Percentiles rank a stretch among this genome's conserved stretches.
Conservation (phyloP, 2,329 filamentous ascomycete species). For the Alternaria burnsii region DNA sequence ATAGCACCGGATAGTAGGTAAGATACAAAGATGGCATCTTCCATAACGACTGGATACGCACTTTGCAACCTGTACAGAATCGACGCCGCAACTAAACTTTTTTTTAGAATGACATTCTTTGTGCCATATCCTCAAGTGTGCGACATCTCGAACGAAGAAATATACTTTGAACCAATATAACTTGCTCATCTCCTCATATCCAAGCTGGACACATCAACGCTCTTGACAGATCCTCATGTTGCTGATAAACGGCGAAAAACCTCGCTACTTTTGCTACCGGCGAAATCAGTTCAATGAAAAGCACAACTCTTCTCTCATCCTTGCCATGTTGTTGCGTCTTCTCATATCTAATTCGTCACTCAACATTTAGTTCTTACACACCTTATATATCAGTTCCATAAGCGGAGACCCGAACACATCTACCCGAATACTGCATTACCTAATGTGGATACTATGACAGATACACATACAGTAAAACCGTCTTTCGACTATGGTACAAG, state of each 20-base stretch:
- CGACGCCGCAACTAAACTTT: too few relatives aligned
- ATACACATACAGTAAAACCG: not conserved
- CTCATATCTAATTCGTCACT: not conserved
- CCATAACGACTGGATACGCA: not conserved
- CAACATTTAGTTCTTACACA: not conserved
- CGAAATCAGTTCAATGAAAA: not conserved
- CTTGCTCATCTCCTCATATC: not conserved
- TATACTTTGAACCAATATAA: not conserved
- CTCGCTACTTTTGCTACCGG: too few relatives aligned
- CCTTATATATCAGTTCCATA: not conserved
- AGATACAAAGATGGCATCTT: not conserved
- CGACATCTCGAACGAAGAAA: too few relatives aligned
- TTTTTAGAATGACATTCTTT: too few relatives aligned
- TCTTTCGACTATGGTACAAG: not conserved
- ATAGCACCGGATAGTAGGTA: not conserved
- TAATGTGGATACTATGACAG: not conserved
- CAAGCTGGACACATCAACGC: too few relatives aligned
- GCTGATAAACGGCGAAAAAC: too few relatives aligned
- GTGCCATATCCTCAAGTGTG: too few relatives aligned
- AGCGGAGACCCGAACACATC: not conserved
- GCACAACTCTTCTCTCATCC: too few relatives aligned
- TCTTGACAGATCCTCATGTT: too few relatives aligned
- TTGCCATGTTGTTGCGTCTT: too few relatives aligned
- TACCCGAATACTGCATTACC: not conserved
- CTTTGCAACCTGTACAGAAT: too few relatives aligned